These are phyloP conservation scores for Uronychia setigera DNA, from an alignment of 73 alveolate genomes.

Conservation along the genomic window DNA sequence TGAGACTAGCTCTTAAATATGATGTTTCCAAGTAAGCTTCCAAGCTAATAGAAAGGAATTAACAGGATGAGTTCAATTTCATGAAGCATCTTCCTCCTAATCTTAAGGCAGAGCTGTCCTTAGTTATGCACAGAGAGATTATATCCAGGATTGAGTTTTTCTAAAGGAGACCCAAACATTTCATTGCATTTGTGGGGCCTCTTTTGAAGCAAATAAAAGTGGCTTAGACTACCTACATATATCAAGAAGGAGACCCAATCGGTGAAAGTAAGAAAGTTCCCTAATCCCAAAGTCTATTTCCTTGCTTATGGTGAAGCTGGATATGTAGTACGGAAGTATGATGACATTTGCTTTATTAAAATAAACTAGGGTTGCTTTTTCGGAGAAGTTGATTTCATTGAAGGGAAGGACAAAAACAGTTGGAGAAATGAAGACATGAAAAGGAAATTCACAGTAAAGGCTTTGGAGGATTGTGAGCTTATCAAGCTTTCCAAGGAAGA, in stretches of 20 bases:
- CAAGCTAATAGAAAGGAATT: not conserved
- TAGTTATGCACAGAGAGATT: slow-evolving; percentile 76
- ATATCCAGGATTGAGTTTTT: slow-evolving; percentile 74
- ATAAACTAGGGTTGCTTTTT: slow-evolving; percentile 65
- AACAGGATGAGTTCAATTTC: slow-evolving; percentile 53
- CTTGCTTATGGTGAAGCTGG: slow-evolving; percentile 64
- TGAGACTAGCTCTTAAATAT: slow-evolving; percentile 43
- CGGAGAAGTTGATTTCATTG: slow-evolving; percentile 73
- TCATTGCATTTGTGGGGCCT: slow-evolving; percentile 88
- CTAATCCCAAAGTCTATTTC: slow-evolving; percentile 51
- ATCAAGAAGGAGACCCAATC: slow-evolving; percentile 82
- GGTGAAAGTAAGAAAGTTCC: slow-evolving; percentile 52
- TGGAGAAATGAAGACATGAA: slow-evolving; percentile 29
- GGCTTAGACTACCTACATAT: slow-evolving; percentile 72
- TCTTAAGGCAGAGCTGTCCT: slow-evolving; percentile 51
- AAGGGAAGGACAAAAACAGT: slow-evolving; percentile 10
- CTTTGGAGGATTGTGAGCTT: slow-evolving; percentile 32
- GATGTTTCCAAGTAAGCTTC: slow-evolving; percentile 20
- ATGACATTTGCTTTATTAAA: slow-evolving; percentile 35
- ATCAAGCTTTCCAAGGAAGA: slow-evolving; percentile 27
- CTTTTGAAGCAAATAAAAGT: slow-evolving; percentile 73
- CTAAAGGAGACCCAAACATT: slow-evolving; percentile 75
- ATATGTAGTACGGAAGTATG: slow-evolving; percentile 46
- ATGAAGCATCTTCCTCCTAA: slow-evolving; percentile 81
- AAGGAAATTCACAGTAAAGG: slow-evolving; percentile 34